Base-by-base conservation (phyloP, 1,284 basidiomycete species). In the Apiotrichum laibachii region DNA sequence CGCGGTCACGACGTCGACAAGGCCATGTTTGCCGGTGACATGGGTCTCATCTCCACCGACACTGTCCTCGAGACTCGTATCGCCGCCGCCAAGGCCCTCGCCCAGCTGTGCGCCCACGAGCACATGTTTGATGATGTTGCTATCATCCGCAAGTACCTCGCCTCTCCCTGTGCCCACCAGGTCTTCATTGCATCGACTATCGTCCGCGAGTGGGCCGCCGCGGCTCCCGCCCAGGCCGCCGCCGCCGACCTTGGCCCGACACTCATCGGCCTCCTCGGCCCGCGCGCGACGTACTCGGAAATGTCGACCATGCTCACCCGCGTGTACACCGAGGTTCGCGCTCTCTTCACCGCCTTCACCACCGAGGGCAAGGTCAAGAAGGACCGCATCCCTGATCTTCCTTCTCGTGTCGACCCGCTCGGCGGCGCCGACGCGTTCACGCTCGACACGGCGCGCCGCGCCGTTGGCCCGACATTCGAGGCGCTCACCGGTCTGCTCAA, bases 1-100 rank as follows among this genome's bases (percentile, higher is more conserved):
- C 67, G 67, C 70, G 83, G 86, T 37, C 90, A 99, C 74, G 95
- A 97, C 68, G 90, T 99, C 33, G 96, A 99, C 81, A 98, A 93
- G 81, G 90, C 89, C 59, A 94, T 99, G 85, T 82, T 98, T 50
- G 83, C 86, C 0, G 94, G 98, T 72, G 96, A 99, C 73, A 80
- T 95, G 55, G 86, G 90, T 0, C 82, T 99, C 21, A 83, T 99
- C 31, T 83, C 88, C 9, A 80, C 85, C 16, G 94, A 97, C 69
- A 81, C 86, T 1, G 86, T 93, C 34, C 80, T 96, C 57, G 86
- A 89, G 63, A 92, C 91, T 18, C 84, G 96, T 42, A 79, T 98
- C 5, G 86, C 89, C 5, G 85, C 88, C 2, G 88, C 92, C 1
- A 86, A 84, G 15, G 92, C 92, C 0, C 77, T 99, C 13, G 90